Conservation (phyloP, 2,329 filamentous ascomycete genomes). For the Microdochium trichocladiopsis region DNA sequence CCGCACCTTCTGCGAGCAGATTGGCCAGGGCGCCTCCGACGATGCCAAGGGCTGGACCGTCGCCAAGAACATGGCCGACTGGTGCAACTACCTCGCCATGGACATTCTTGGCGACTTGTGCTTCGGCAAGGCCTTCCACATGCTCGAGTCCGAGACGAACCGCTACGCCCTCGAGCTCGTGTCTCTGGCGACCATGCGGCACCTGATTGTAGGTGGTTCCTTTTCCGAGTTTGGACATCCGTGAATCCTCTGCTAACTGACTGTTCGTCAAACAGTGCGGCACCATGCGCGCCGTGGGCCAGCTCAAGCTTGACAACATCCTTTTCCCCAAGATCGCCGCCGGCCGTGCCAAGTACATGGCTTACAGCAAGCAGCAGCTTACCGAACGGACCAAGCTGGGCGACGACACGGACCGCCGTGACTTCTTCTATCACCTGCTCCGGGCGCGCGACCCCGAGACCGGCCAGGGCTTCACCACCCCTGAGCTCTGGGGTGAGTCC, state of each 20-base stretch:
- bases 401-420: slow-evolving; percentile 59
- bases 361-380: slow-evolving; percentile 61
- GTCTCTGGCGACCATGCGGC: slow-evolving; percentile 57
- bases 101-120: slow-evolving; percentile 55
- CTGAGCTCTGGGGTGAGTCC: slow-evolving; percentile 64
- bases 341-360: slow-evolving; percentile 63
- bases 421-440: slow-evolving; percentile 71
- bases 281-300: slow-evolving; percentile 62
- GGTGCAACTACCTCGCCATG: slow-evolving; percentile 57
- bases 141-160: slow-evolving; percentile 53
- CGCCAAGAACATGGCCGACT: slow-evolving; percentile 55
- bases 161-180: slow-evolving; percentile 62
- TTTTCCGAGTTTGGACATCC: too few relatives aligned
- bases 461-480: slow-evolving; percentile 55
- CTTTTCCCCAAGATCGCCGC: slow-evolving; percentile 61
- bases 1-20: slow-evolving; percentile 55
- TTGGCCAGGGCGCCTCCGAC: slow-evolving; percentile 33
- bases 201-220: slow-evolving; percentile 27
- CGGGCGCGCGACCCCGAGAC: slow-evolving; percentile 67
- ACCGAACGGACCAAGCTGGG: slow-evolving; percentile 59
- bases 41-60: slow-evolving; percentile 49
- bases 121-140: slow-evolving; percentile 56
- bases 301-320: slow-evolving; percentile 58
- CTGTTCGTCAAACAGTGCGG: too few relatives aligned
- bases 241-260: not conserved